phyloP scores from a whole-genome alignment of 768 basidiomycete genomes.

The Leccinum obscurum region DNA sequence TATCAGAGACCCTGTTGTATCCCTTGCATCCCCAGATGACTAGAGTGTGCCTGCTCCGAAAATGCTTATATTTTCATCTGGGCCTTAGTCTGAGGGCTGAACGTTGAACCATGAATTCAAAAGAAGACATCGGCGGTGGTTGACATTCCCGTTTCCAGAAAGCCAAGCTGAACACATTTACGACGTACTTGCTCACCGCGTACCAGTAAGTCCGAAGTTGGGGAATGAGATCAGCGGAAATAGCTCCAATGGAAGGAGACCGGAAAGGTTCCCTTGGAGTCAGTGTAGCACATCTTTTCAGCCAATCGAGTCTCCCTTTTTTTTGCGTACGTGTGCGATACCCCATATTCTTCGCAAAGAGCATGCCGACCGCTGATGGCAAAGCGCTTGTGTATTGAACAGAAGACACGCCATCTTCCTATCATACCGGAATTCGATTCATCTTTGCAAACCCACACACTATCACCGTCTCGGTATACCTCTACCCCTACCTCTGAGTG shows the following conservation, averaged over 20 bases:
- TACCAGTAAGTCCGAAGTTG: background rate
- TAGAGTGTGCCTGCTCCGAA: too few relatives aligned
- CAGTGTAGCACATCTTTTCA: background rate
- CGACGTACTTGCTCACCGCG: too few relatives aligned
- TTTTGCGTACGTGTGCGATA: too few relatives aligned
- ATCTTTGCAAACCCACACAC: slow-evolving; percentile 14
- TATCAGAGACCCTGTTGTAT: too few relatives aligned
- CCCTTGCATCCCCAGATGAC: too few relatives aligned
- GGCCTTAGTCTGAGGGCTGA: too few relatives aligned
- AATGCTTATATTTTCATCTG: too few relatives aligned
- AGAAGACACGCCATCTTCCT: slow-evolving; percentile 21
- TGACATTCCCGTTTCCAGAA: slow-evolving; percentile 52
- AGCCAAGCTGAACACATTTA: slow-evolving; percentile 21
- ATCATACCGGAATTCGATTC: slow-evolving; percentile 5
- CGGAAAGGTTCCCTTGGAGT: background rate
- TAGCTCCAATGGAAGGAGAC: background rate
- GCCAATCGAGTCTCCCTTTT: background rate
- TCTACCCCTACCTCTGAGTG: slow-evolving; percentile 82
- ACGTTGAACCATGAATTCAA: too few relatives aligned
- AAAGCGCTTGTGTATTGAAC: slow-evolving; percentile 14
- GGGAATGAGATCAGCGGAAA: background rate
- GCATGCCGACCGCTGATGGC: too few relatives aligned
- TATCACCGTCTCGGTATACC: slow-evolving; percentile 71
- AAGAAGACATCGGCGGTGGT: too few relatives aligned
- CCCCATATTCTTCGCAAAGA: too few relatives aligned